Conservation (phyloP, 441 rosid species). For the Syzygium syzygioides region DNA sequence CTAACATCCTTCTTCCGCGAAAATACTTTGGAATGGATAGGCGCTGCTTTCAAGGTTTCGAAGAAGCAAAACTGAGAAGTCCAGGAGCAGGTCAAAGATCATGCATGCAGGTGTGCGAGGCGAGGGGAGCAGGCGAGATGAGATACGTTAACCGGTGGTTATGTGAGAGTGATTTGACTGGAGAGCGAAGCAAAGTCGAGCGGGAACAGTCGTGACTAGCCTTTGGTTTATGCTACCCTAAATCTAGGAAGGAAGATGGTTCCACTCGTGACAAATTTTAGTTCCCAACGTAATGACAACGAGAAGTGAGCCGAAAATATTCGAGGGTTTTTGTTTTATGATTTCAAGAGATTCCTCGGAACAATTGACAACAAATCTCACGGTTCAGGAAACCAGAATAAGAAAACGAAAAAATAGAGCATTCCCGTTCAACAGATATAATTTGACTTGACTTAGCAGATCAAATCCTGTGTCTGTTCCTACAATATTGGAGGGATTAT, state of each 20-base stretch:
- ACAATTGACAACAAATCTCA: background rate
- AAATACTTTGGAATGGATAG: background rate
- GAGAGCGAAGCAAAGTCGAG: background rate
- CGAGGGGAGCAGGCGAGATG: background rate
- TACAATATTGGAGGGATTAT: background rate
- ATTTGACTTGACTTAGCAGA: too few species aligned
- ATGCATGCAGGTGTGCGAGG: background rate
- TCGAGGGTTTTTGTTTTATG: background rate
- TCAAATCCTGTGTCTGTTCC: background rate
- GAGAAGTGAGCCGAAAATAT: background rate
- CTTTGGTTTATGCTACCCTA: background rate
- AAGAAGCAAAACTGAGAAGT: background rate
- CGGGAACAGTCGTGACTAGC: background rate
- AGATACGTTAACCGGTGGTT: background rate
- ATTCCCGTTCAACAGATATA: background rate
- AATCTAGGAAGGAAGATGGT: background rate
- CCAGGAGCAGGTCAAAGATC: background rate
- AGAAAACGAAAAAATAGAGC: background rate
- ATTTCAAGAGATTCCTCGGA: background rate
- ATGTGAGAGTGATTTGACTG: background rate
- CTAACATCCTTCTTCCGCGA: background rate
- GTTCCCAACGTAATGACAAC: background rate
- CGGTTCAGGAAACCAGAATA: background rate
- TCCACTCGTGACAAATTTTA: background rate
- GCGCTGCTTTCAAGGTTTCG: background rate